A percentile compares a stretch with the other conserved stretches of the same genome.
These are phyloP conservation scores for Populus hybrid DNA, from an alignment of 441 rosid species.

Conservation along the genomic window DNA sequence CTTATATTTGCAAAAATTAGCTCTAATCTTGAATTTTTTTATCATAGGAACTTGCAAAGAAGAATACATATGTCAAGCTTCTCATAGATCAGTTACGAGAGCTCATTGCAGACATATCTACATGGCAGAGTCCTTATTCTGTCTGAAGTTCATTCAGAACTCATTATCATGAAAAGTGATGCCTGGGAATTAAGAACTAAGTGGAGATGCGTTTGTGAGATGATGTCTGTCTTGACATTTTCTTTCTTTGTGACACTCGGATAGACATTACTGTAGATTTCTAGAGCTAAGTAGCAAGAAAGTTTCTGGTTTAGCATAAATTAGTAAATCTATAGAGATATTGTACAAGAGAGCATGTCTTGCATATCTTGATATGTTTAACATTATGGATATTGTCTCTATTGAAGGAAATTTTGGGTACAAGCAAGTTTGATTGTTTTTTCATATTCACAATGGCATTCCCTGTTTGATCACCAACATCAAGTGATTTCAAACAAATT, in stretches of 20 bases:
- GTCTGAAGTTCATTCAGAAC: slow-evolving; percentile 30
- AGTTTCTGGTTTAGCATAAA: background rate
- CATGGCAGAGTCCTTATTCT: slow-evolving; percentile 92
- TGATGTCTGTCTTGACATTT: slow-evolving; percentile 3
- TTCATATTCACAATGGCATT: background rate
- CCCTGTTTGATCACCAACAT: background rate
- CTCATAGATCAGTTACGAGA: slow-evolving; percentile 75
- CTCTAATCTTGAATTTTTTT: slow-evolving; percentile 12
- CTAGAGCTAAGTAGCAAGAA: background rate
- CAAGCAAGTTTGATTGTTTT: background rate
- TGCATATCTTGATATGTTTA: background rate
- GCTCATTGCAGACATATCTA: slow-evolving; percentile 69
- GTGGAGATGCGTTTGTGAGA: background rate
- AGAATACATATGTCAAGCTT: slow-evolving; percentile 64
- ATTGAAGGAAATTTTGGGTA: background rate
- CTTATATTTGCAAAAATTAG: background rate
- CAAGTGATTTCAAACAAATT: background rate
- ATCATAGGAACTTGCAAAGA: slow-evolving; percentile 68
- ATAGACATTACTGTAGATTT: background rate
- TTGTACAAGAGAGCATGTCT: background rate
- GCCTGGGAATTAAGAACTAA: background rate
- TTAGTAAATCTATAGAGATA: background rate
- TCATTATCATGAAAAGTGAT: background rate
- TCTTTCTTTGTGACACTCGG: background rate
- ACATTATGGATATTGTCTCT: background rate